Base-by-base conservation (phyloP, 2,329 filamentous ascomycete genomes). In the Madurella fahalii region DNA sequence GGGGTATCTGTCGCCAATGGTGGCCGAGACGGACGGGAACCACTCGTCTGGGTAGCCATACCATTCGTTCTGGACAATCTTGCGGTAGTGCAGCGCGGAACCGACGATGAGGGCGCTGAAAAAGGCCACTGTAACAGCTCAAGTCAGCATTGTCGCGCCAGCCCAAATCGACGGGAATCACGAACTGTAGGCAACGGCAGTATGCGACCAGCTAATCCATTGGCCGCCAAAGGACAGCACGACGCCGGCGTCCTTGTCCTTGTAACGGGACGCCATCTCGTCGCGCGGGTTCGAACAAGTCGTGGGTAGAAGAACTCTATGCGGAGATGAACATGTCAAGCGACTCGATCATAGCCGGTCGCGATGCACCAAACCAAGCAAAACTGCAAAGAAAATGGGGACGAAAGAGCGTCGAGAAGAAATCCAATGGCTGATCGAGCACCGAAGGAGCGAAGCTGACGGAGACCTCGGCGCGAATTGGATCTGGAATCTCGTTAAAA, bases 31-130 rank as follows among this genome's bases (percentile, higher is more conserved):
- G 42, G 92, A 96, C 55, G 92, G 92, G 67, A 96, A 96, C 92
- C 92, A 96, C 77, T 96, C 92, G 63, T 95, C 79, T 1, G 92
- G 92, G 68, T 95, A 96, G 64, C 90, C 90, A 72, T 91, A 95
- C 75, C 92, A 89, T 73, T 99, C 91, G 73, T 99, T 99, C 73
- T 96, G 80, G 53, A 99, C 94, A 64, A 99, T 99, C 77, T 99
- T 99, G 68, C 88, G 83, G 75, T 94, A 97, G 74, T 99, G 94
- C 47, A 99, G 80, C 52, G 78, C 81, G 53, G 86, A 77, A 62
- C 93, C 93, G 58, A 95, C 85, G 53, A 93, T 70, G 61, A 97
- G 78, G 56, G 93, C 93, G 68, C 90, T 90, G 60, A 95, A 61
- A 68, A 97, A 97, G 54, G 93, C 92, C 66, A 81, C 87, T 90